These are phyloP conservation scores for Saturnispora zaruensis DNA, from an alignment of 805 yeast species.

Conservation along the genomic window DNA sequence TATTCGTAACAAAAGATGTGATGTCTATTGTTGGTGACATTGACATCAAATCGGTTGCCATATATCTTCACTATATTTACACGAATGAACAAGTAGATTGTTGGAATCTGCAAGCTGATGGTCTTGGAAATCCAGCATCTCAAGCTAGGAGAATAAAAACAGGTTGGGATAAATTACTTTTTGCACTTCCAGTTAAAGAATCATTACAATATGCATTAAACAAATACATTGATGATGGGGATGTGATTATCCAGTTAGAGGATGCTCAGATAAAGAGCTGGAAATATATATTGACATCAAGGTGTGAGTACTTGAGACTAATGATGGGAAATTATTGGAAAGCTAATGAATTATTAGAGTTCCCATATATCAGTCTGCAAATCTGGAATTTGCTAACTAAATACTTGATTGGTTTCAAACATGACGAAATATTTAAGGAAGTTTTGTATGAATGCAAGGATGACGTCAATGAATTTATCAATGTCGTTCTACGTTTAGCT, in stretches of 20 bases:
- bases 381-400: constrained; percentile 44
- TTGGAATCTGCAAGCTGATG: constrained; percentile 32
- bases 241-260: constrained; percentile 37
- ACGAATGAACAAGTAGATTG: constrained; percentile 37
- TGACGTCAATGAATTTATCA: constrained; percentile 35
- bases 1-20: constrained; percentile 6
- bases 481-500: constrained; percentile 47
- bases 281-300: constrained; percentile 41
- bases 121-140: not conserved
- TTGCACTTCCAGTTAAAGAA: constrained; percentile 7
- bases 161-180: constrained; percentile 11
- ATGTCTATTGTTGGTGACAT: constrained; percentile 19
- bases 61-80: constrained; percentile 42
- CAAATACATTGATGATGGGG: constrained; percentile 20
- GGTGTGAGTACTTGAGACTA: constrained; percentile 59
- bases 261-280: constrained; percentile 42
- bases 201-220: not conserved
- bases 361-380: constrained; percentile 33
- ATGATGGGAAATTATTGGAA: constrained; percentile 50
- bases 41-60: constrained; percentile 24
- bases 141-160: constrained; percentile 4
- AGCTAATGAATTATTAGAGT: constrained; percentile 12
- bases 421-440: constrained; percentile 32
- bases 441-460: not conserved
- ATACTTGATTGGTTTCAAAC: constrained; percentile 50